A percentile compares a stretch with the other conserved stretches of the same genome.
These are phyloP conservation scores for Zymoseptoria crescenta DNA, from an alignment of 2,329 filamentous ascomycete species.

Conservation along the genomic window DNA sequence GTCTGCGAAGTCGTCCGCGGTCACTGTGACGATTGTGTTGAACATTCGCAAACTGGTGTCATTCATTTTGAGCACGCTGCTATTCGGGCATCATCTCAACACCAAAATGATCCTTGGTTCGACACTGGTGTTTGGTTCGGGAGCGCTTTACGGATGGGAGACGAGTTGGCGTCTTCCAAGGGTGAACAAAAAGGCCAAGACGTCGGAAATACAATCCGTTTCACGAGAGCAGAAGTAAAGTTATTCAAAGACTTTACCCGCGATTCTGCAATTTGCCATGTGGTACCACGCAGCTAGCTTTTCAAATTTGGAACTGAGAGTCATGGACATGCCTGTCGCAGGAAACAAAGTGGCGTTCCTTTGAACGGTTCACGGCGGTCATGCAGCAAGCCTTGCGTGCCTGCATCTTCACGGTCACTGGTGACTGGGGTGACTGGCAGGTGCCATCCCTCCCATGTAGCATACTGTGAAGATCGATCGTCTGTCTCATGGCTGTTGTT, in stretches of 20 bases:
- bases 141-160: conserved; percentile 84
- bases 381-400: conserved; percentile 1
- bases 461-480: neutral
- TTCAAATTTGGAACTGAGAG: neutral
- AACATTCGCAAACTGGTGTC: conserved; percentile 94
- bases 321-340: neutral
- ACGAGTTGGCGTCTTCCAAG: conserved; percentile 40
- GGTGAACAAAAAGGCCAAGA: conserved; percentile 10
- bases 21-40: conserved; percentile 93
- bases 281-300: neutral
- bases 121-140: conserved; percentile 77
- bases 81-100: conserved; percentile 82
- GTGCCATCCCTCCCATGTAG: neutral
- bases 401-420: neutral
- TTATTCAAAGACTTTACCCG: neutral
- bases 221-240: conserved; percentile 5
- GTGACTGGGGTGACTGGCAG: neutral
- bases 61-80: conserved; percentile 79
- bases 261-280: conserved; percentile 1
- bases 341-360: neutral
- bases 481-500: neutral
- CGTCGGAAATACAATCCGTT: neutral
- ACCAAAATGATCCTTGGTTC: conserved; percentile 73
- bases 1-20: conserved; percentile 75
- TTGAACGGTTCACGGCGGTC: conserved; percentile 1